Base-by-base conservation (phyloP, 257 asterid species). In the Gynochthodes officinalis region DNA sequence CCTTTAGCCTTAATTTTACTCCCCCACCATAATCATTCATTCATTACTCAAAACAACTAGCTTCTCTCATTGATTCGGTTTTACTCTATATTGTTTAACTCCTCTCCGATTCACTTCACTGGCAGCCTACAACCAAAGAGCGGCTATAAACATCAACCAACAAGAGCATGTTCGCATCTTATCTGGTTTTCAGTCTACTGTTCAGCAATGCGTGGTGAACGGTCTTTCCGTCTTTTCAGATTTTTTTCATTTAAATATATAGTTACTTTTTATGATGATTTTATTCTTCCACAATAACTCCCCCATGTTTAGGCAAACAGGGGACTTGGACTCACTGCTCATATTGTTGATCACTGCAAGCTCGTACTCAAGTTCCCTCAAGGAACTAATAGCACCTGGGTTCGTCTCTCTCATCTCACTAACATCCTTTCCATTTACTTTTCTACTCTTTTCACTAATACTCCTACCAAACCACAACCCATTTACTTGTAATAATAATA, bases 351-450 rank as follows among this genome's bases (percentile, higher is more conserved):
- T 75, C 98, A 92, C 72, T 92, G 99, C 79, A 95, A 92, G 78
- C 70, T 95, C 73, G 79, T 90, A 67, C 96, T 95, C 82, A 89
- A 95, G 87, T 95, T 95, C 76, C 98, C 99, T 19, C 53, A 81
- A 81, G 98, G 96, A 79, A 95, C 99, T 69, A 92, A 95, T 75
- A 95, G 98, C 82, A 92, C 98, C 64, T 95, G 99, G 99, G 99
- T 91, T 70, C 58, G 89, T 79, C 70, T 79, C 88, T 75, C 43
- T 40, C 62, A n/a, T 42, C 48, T 2, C 33, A 21, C 60, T 64
- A 37, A 19, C 28, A 15, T 15, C 25, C 52, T 14, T 43, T 30
- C 1, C 12, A 42, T 42, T 72, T 64, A 25, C 67, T 15, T 39
- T 30, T 28, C 62, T 52, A n/a, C n/a, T n/a, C 4, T 11, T n/a